Conservation (phyloP, 23 red algal species). For the Porphyridium purpureum region DNA sequence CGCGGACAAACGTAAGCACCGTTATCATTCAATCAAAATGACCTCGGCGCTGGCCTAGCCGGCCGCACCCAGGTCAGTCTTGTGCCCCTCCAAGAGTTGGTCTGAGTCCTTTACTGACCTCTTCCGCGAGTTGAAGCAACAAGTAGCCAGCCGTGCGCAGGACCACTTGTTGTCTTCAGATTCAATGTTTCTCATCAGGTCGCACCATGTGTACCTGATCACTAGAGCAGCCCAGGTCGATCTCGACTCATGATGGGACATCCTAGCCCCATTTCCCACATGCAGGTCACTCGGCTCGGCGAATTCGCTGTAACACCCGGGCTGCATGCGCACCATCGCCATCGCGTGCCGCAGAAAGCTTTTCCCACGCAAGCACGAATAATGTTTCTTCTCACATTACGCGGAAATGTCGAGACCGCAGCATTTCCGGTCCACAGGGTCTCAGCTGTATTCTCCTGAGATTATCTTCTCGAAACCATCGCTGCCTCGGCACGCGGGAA, state of each 20-base stretch:
- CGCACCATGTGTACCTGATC: too few relatives aligned
- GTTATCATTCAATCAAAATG: conserved; percentile 43
- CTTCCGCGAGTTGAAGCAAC: conserved; percentile 4
- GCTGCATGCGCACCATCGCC: conserved; percentile 50
- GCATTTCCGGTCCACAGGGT: conserved; percentile 21
- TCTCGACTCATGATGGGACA: too few relatives aligned
- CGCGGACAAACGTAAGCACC: conserved; percentile 20
- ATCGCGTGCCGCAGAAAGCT: conserved; percentile 86
- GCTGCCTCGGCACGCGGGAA: neutral
- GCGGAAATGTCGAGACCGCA: conserved; percentile 50
- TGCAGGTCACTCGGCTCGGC: conserved; percentile 13
- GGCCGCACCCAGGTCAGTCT: conserved; percentile 23
- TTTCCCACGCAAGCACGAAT: conserved; percentile 37
- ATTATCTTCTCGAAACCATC: too few relatives aligned
- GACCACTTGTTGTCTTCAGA: conserved; percentile 28
- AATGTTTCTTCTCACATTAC: conserved; percentile 58
- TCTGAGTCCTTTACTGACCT: conserved; percentile 1
- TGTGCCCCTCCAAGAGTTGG: conserved; percentile 23
- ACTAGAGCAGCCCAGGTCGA: too few relatives aligned
- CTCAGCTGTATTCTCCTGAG: neutral
- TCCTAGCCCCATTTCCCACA: neutral
- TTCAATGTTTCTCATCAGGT: too few relatives aligned
- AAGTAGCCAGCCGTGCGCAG: conserved; percentile 48
- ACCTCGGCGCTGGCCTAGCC: conserved; percentile 2
- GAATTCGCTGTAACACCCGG: conserved; percentile 2